A percentile compares a stretch with the other conserved stretches of the same genome.
Conservation (phyloP, 768 basidiomycete genomes). For the Daedaleopsis sinensis region DNA sequence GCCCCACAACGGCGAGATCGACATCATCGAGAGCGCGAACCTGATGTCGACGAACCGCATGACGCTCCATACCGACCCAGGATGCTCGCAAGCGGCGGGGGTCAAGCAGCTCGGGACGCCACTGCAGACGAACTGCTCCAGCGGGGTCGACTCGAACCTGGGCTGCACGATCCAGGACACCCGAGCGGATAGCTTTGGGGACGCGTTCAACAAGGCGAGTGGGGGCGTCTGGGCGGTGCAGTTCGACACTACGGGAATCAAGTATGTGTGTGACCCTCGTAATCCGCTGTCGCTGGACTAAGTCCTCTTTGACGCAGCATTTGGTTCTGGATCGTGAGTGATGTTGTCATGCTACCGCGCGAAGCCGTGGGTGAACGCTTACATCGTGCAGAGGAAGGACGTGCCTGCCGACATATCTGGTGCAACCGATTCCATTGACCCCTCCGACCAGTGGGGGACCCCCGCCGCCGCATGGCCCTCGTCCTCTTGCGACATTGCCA, state of each 20-base stretch:
- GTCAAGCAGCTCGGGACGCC: constrained; percentile 37
- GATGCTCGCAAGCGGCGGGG: constrained; percentile 36
- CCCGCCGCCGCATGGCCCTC: constrained; percentile 47
- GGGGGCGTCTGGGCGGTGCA: constrained; percentile 72
- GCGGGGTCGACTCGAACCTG: constrained; percentile 20
- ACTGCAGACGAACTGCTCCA: constrained; percentile 21
- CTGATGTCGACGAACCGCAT: constrained; percentile 51
- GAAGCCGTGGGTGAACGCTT: not conserved
- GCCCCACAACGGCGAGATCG: constrained; percentile 40
- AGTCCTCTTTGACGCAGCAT: constrained; percentile 33
- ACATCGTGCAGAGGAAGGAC: constrained; percentile 35
- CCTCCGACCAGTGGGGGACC: constrained; percentile 42
- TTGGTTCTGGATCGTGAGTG: constrained; percentile 51
- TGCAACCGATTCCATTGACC: constrained; percentile 36
- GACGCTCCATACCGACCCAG: constrained; percentile 51
- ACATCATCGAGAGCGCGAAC: constrained; percentile 57
- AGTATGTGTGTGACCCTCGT: constrained; percentile 34
- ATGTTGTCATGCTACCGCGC: not conserved
- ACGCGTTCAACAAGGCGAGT: constrained; percentile 45
- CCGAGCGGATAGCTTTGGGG: constrained; percentile 41
- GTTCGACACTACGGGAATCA: constrained; percentile 59
- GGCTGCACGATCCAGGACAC: constrained; percentile 31
- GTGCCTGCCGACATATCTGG: constrained; percentile 26
- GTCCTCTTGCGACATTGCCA: constrained; percentile 43
- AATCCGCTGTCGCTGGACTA: not conserved